These are phyloP conservation scores for Musa troglodytarum DNA, from an alignment of 176 grass and related monocot species.

Conservation along the genomic window DNA sequence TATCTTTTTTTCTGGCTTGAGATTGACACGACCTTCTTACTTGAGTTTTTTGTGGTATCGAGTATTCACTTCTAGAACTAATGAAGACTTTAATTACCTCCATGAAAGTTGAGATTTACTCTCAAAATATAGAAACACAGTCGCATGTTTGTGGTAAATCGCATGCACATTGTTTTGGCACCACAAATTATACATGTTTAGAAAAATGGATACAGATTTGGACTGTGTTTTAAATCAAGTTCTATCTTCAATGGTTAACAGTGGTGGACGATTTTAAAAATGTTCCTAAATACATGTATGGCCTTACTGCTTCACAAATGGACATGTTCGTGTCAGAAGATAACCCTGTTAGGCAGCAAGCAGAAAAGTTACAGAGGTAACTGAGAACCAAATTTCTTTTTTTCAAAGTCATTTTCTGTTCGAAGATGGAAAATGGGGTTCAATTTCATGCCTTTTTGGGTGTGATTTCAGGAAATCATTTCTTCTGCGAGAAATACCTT, in stretches of 20 bases:
- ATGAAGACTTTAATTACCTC: no score
- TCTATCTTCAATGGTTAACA: slow-evolving; percentile 13
- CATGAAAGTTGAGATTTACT: no score
- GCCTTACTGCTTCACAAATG: slow-evolving; percentile 51
- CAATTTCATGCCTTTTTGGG: neutral
- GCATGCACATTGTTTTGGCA: no score
- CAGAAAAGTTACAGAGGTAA: slow-evolving; percentile 55
- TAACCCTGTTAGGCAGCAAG: slow-evolving; percentile 43
- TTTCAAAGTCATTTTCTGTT: neutral
- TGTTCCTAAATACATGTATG: slow-evolving; percentile 58
- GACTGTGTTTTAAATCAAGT: no score
- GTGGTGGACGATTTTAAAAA: slow-evolving; percentile 82
- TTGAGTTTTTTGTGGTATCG: no score
- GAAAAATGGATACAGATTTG: no score
- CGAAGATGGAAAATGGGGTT: slow-evolving; percentile 1
- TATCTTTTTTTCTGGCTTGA: no score
- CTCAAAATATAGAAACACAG: no score
- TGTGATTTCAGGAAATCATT: slow-evolving; percentile 51
- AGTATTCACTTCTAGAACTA: no score
- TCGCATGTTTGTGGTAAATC: no score
- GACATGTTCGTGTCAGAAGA: slow-evolving; percentile 73
- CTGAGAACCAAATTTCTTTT: neutral
- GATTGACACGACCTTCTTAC: no score
- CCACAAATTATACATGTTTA: no score
- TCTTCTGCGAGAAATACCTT: slow-evolving; percentile 54